Base-by-base conservation (phyloP, 805 yeast species). In the Spathaspora boniae region DNA sequence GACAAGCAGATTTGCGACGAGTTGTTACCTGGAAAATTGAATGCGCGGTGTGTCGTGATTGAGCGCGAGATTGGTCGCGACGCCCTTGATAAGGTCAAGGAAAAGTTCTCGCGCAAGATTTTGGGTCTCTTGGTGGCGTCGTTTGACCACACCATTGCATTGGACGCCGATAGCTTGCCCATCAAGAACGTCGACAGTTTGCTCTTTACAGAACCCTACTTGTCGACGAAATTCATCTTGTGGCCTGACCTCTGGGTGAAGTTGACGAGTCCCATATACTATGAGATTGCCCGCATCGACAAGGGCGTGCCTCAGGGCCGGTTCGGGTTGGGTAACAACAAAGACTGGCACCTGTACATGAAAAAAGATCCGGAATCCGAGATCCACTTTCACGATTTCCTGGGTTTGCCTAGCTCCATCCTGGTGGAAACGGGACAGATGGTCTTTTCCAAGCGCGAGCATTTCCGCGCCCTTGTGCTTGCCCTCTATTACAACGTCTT, bases 241-340 rank as follows among this genome's bases (percentile, higher is more conserved):
- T 63, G 67, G 66, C 69, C 68, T 1, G 64, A 61, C 37, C 40
- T 53, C 24, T 59, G 64, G 64, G 62, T 55, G 22, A 55, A 56
- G 42, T 49, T 55, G 8, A 52, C 56, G 2, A 57, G 65, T 16
- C 63, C 67, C 8, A 25, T 46, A 6, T 62, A 43, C 39, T 62
- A 62, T 39, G 56, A 60, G 5, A 51, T 62, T 26, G 58, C 62
- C 5, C 45, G 64, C 17, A 40, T 60, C 24, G 44, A 46, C 11
- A 31, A 41, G 2, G 68, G 70, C 2, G 63, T 59, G 34, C 49
- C 51, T 0, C 36, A 51, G 2, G 50, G 57, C 22, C 39, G 69
- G 27, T 45, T 48, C 15, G 65, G 68, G 5, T 27, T 57, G 9
- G 29, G 44, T 9, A 64, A 62, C 41, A 58, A 58, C 16, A 46